A percentile compares a stretch with the other conserved stretches of the same genome.
Evolutionary conservation across 495 filamentous ascomycete species (phyloP).

Genomic region (Glarea lozoyensis): DNA sequence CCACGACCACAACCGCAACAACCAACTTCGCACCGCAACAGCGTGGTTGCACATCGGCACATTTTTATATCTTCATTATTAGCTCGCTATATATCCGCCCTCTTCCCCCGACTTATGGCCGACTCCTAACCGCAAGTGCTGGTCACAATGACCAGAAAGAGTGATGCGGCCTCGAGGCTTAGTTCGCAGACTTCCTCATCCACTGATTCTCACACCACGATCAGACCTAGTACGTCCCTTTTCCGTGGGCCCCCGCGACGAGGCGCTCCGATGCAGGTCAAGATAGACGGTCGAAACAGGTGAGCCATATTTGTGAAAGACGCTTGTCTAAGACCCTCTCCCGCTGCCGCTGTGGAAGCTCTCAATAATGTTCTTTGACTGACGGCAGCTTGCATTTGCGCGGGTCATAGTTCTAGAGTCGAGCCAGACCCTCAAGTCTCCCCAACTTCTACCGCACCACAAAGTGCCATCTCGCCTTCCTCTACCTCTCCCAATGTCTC

Average conservation of each 20-base stretch:
- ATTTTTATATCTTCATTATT: no score
- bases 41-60: no score
- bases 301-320: conserved; percentile 16
- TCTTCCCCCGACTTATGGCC: conserved; percentile 14
- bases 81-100: background rate
- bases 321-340: conserved; percentile 10
- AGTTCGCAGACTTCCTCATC: conserved; percentile 56
- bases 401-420: conserved; percentile 14
- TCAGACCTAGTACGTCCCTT: conserved; percentile 32
- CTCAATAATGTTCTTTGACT: conserved; percentile 18
- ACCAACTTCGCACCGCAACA: background rate
- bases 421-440: conserved; percentile 44
- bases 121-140: conserved; percentile 12
- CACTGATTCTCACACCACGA: conserved; percentile 49
- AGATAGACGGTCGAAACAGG: conserved; percentile 41
- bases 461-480: conserved; percentile 37
- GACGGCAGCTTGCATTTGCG: conserved; percentile 21
- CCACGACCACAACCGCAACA: background rate
- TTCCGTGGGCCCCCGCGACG: conserved; percentile 31
- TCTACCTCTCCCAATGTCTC: conserved; percentile 37
- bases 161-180: conserved; percentile 45
- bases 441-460: conserved; percentile 32
- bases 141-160: conserved; percentile 49
- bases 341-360: conserved; percentile 9
- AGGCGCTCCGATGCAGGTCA: conserved; percentile 46